Evolutionary conservation across 1,139 yeast genomes (phyloP).

Genomic region (Pichia sp.): DNA sequence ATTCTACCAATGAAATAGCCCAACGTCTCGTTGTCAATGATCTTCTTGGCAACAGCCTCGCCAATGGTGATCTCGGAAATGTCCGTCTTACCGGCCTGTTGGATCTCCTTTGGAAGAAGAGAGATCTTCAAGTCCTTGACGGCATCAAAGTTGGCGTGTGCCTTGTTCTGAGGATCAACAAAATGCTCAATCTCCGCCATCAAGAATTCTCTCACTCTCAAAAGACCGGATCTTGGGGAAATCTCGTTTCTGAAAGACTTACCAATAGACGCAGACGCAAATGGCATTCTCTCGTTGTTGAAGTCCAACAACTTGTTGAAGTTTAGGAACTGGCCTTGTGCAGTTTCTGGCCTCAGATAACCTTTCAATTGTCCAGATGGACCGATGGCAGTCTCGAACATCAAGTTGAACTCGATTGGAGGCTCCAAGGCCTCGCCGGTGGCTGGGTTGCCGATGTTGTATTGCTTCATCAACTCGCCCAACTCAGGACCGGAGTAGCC

Average conservation of each 20-base stretch:
- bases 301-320: constrained; percentile 88
- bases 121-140: constrained; percentile 68
- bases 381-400: constrained; percentile 99
- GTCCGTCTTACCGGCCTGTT: constrained; percentile 77
- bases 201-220: constrained; percentile 96
- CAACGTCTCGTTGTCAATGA: constrained; percentile 94
- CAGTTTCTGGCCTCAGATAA: constrained; percentile 96
- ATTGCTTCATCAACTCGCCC: constrained; percentile 78
- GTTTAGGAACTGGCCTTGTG: constrained; percentile 98
- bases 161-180: constrained; percentile 87
- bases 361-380: constrained; percentile 97
- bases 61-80: constrained; percentile 67
- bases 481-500: constrained; percentile 91
- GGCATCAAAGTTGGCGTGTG: constrained; percentile 73
- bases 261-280: constrained; percentile 98
- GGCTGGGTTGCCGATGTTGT: constrained; percentile 84
- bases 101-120: constrained; percentile 81
- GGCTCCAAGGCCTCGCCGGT: constrained; percentile 82
- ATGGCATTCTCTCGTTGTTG: constrained; percentile 96
- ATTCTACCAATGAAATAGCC: constrained; percentile 97
- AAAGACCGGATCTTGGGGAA: constrained; percentile 94
- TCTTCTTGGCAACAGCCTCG: constrained; percentile 80
- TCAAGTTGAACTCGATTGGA: constrained; percentile 93
- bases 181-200: constrained; percentile 99
- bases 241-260: constrained; percentile 98